Evolutionary conservation across 306 rosid species (phyloP).

Genomic region (Pterocarpus santalinus): DNA sequence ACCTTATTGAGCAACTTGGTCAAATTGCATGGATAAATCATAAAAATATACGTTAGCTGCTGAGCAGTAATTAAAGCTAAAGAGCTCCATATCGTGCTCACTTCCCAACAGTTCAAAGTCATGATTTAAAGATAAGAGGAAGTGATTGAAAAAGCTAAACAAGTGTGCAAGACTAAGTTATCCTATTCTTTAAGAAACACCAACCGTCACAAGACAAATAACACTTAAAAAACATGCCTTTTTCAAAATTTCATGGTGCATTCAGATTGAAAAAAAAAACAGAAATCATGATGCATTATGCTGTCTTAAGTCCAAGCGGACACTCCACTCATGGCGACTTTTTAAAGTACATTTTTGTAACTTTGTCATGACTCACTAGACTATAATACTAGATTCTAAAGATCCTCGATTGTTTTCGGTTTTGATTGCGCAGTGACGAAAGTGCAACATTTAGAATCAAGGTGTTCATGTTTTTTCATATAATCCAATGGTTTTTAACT

Average conservation of each 20-base stretch:
- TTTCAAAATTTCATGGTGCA: conserved; percentile 22
- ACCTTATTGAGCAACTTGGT: background rate
- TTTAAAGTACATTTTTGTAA: conserved; percentile 16
- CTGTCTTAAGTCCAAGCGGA: conserved; percentile 1
- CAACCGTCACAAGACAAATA: conserved; percentile 38
- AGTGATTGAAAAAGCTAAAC: conserved; percentile 4
- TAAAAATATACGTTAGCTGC: too few species aligned
- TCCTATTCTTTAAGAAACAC: conserved; percentile 40
- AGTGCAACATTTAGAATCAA: conserved; percentile 26
- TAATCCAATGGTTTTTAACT: too few species aligned
- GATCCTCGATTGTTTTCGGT: conserved; percentile 33
- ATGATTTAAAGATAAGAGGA: conserved; percentile 24
- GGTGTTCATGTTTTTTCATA: too few species aligned
- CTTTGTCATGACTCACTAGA: conserved; percentile 36
- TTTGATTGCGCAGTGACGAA: conserved; percentile 26
- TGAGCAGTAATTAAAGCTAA: conserved; percentile 29
- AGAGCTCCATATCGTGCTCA: conserved; percentile 17
- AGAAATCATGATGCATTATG: conserved; percentile 34
- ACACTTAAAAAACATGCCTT: conserved; percentile 35
- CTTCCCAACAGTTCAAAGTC: conserved; percentile 2
- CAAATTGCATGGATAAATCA: background rate
- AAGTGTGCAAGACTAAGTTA: conserved; percentile 3
- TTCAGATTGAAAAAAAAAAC: too few species aligned
- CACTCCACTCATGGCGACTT: background rate
- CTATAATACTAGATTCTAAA: conserved; percentile 24